Base-by-base conservation (phyloP, 768 basidiomycete genomes). In the Mycena vitilis region DNA sequence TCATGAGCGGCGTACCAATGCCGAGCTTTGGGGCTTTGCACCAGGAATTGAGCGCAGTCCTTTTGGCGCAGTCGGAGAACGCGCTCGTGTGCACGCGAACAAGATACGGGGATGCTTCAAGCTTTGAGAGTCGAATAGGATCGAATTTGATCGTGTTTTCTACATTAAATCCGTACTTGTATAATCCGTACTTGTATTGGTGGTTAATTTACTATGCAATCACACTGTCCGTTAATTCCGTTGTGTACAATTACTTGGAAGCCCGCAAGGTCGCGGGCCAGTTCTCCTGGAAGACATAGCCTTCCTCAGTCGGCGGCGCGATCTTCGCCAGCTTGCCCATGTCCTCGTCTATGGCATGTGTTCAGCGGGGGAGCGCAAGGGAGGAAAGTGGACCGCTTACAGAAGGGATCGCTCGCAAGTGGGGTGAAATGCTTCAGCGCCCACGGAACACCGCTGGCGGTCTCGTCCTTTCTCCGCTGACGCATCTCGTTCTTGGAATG, bases 391-490 rank as follows among this genome's bases (percentile, higher is more conserved):
- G 63, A 23, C 49, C 7, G 84, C 91, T 76, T 74, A 92, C 93
- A 98, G 30, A 87, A 81, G 16, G 91, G 85, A 76, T 98, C 95
- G 47, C 81, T 84, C 12, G 89, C 89, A 36, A 91, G 80, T 72
- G 88, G 86, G 40, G 80, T 80, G 75, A 98, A 99, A 74, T 95
- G 92, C 78, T 89, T 91, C 68, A 94, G 78, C 65, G 85, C 75
- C 95, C 95, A 97, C 0, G 85, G 81, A 12, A 85, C 88, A 2
- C 88, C 90, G n/a, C 85, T 89, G 0, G 91, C 89, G 10, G 75
- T 73, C 78, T 99, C 97, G 69, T 96, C 94, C 74, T 89, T 91
- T 69, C 97, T 84, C 79, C 88, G 85, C 80, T 97, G 95, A 64
- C 97, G 86, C 81, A 98, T 95, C 40, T 96, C 93, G 72, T 97